Evolutionary conservation across 2,329 filamentous ascomycete species (phyloP).

Genomic region (Neofusicoccum ribis): DNA sequence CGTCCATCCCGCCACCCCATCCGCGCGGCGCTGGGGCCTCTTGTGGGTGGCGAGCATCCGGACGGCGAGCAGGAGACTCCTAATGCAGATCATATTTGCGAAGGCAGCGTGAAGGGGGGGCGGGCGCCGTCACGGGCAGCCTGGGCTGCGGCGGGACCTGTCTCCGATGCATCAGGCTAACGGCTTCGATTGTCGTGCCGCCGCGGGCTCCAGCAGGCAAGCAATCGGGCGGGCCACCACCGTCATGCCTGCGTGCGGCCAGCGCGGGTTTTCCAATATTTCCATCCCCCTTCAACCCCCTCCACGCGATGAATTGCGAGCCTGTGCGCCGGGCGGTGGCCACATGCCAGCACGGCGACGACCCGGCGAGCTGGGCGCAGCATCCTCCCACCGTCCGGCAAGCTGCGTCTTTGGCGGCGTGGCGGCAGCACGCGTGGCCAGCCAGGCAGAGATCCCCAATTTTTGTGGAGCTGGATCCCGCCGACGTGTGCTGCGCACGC

Average conservation of each 20-base stretch:
- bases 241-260: neutral
- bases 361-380: conserved; percentile 2
- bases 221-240: neutral
- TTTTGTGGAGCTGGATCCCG: conserved; percentile 13
- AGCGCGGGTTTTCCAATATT: neutral
- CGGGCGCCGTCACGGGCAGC: neutral
- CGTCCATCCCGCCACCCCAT: conserved; percentile 18
- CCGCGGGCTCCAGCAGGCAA: neutral
- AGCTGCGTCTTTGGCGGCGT: conserved; percentile 11
- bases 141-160: neutral
- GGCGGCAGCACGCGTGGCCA: conserved; percentile 7
- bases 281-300: neutral
- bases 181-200: neutral
- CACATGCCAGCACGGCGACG: conserved; percentile 3
- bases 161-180: conserved; percentile 1
- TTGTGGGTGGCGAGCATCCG: conserved; percentile 17
- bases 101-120: neutral
- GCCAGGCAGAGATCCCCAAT: neutral
- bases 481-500: neutral
- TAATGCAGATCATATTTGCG: conserved; percentile 17
- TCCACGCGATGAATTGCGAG: neutral
- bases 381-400: conserved; percentile 15
- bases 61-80: conserved; percentile 7
- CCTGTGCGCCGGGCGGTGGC: conserved; percentile 1
- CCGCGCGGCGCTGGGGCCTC: conserved; percentile 11